Percentiles rank a stretch among this genome's conserved stretches.
Conservation (phyloP, 148 eudicot species). For the Drosera capensis region DNA sequence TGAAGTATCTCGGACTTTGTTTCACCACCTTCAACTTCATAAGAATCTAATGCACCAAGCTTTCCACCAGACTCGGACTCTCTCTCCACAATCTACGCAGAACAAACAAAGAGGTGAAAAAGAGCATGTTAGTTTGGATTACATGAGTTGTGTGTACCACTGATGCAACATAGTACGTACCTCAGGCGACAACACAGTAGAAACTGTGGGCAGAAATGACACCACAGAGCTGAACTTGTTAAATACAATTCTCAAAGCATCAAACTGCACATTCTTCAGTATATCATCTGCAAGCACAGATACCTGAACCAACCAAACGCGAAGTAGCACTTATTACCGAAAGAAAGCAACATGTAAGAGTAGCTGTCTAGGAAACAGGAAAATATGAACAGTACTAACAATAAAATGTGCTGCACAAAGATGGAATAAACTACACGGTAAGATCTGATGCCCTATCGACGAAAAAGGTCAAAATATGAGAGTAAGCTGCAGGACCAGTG, state of each 20-base stretch:
- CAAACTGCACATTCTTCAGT: constrained; percentile 77
- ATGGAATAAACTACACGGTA: too few relatives aligned
- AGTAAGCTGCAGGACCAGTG: too few relatives aligned
- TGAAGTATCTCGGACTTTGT: constrained; percentile 81
- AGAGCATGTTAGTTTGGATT: too few relatives aligned
- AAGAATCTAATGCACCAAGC: constrained; percentile 63
- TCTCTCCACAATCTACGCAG: constrained; percentile 69
- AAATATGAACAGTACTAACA: too few relatives aligned
- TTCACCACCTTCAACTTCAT: constrained; percentile 94
- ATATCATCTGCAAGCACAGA: constrained; percentile 87
- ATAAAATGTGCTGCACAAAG: too few relatives aligned
- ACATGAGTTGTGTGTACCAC: too few relatives aligned
- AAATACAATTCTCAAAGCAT: constrained; percentile 73
- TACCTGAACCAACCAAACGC: too few relatives aligned
- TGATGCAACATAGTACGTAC: constrained; percentile 31
- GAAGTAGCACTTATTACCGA: too few relatives aligned
- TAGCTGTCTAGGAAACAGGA: too few relatives aligned
- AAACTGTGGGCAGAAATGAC: constrained; percentile 63
- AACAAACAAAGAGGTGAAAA: neutral
- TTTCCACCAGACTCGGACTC: constrained; percentile 79
- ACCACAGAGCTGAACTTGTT: constrained; percentile 87
- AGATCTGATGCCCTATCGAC: too few relatives aligned
- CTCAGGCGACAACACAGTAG: constrained; percentile 86
- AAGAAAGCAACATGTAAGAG: too few relatives aligned
- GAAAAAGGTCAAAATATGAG: too few relatives aligned